These are phyloP conservation scores for Daldinia sp. DNA, from an alignment of 2,329 filamentous ascomycete species.

Conservation along the genomic window DNA sequence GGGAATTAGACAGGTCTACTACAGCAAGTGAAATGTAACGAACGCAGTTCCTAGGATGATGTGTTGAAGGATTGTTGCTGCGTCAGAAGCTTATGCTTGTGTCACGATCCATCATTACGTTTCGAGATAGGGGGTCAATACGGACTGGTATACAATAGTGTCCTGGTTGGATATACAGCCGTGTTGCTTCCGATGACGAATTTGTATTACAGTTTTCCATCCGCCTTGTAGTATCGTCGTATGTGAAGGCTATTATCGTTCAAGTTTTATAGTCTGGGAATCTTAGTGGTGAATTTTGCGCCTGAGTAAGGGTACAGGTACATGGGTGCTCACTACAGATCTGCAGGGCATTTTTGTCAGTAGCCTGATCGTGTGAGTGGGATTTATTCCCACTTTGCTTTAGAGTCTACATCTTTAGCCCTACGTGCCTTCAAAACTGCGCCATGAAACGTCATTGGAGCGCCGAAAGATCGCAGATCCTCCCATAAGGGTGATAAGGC, in stretches of 20 bases:
- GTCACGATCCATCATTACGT: conserved; percentile 16
- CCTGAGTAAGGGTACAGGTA: conserved; percentile 21
- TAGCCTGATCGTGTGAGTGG: conserved; percentile 16
- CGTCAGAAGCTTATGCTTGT: conserved; percentile 25
- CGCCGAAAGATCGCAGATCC: conserved; percentile 26
- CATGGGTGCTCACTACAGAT: conserved; percentile 46
- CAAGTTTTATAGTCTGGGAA: conserved; percentile 9
- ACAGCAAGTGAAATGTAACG: conserved; percentile 19
- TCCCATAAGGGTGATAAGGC: conserved; percentile 8
- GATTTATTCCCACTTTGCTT: conserved; percentile 24
- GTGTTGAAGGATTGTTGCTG: conserved; percentile 35
- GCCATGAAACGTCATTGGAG: conserved; percentile 34
- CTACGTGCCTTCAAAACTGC: conserved; percentile 22
- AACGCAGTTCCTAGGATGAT: conserved; percentile 17
- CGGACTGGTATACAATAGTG: conserved; percentile 6
- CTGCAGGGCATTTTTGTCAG: conserved; percentile 35
- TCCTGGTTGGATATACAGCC: conserved; percentile 15
- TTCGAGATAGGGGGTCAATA: conserved; percentile 17
- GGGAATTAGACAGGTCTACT: conserved; percentile 12
- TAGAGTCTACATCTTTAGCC: conserved; percentile 30
- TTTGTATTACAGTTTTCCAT: conserved; percentile 8
- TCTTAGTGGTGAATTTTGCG: conserved; percentile 16
- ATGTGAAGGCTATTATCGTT: conserved; percentile 18
- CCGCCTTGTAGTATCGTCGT: conserved; percentile 1
- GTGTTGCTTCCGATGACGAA: conserved; percentile 12